Evolutionary conservation across 495 filamentous ascomycete species (phyloP), one percentile per base, ranked within the genome.

Genomic region (Bathelium albidoporum): DNA sequence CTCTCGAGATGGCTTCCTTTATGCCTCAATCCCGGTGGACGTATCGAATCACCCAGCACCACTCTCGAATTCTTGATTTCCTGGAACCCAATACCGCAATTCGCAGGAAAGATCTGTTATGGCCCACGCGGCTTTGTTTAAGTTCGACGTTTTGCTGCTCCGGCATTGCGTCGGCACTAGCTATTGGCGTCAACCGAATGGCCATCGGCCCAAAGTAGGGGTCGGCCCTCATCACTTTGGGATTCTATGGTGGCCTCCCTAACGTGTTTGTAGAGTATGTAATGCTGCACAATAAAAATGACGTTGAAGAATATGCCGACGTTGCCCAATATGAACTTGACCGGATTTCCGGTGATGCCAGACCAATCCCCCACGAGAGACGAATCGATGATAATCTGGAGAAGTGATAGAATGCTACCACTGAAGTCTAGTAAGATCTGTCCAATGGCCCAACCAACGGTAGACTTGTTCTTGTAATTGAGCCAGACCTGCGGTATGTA

Each of bases 211-310:
- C 22, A 7, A 55, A 55, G 24, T 55, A 55, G 20, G 4, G 49
- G 49, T 24, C 49, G 49, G 5, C 29, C 22, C n/a, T 55, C 49
- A 28, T 55, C 49, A 55, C 5, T 29, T 9, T 55, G 7, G 9
- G 9, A 5, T 26, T 29, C 49, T 5, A 28, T 26, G 9, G 5
- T 24, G 20, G 9, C 24, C 60, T 71, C 66, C 20, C 61, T 43
- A 0, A 62, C 66, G 18, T 62, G 64, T 2, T 62, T 62, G 49
- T 95, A 96, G 4, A 95, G 74, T 28, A 89, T 75, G 70, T 90
- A 97, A 76, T 97, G 94, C 74, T 98, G 94, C 20, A 80, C 71
- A 53, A 96, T 83, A 68, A 97, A 97, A 28, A 96, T 76, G 5
- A 87, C 31, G 70, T 97, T 92, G 70, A 95, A 97, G n/a, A 88